A percentile compares a stretch with the other conserved stretches of the same genome.
Evolutionary conservation across 2,329 filamentous ascomycete genomes (phyloP).

Genomic region (Proliferodiscus dingleyae): DNA sequence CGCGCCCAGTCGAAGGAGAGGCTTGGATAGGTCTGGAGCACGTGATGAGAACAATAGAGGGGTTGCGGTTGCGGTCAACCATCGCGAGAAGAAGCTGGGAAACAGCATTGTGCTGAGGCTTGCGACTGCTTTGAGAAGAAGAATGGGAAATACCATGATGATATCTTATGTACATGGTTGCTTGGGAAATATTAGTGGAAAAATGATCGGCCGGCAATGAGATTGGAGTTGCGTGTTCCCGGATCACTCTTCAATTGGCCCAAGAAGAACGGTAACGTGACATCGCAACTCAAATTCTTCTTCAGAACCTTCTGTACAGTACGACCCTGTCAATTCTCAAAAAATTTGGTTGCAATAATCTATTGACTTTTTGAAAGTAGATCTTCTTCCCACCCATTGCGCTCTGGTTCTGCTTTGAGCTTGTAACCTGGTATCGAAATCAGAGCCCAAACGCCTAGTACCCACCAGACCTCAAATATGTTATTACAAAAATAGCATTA

Average conservation of each 20-base stretch:
- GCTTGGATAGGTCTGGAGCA: slow-evolving; percentile 1
- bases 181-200: too few relatives aligned
- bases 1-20: slow-evolving; percentile 10
- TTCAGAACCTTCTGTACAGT: too few relatives aligned
- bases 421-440: too few relatives aligned
- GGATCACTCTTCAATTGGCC: neutral
- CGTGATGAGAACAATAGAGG: neutral
- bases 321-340: too few relatives aligned
- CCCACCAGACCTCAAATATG: too few relatives aligned
- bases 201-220: neutral
- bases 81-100: slow-evolving; percentile 1
- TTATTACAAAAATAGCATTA: neutral
- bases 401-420: too few relatives aligned
- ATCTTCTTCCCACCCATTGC: too few relatives aligned
- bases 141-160: neutral
- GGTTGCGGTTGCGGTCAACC: neutral
- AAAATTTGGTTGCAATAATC: neutral
- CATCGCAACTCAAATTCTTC: neutral
- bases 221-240: neutral
- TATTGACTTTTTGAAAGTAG: too few relatives aligned
- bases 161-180: too few relatives aligned
- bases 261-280: neutral
- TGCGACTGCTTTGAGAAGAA: neutral
- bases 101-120: slow-evolving; percentile 1
- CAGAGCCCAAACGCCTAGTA: too few relatives aligned